Percentiles rank a stretch among this genome's conserved stretches.
Evolutionary conservation across 371 early-diverging fungal species (phyloP).

Genomic region (Basidiobolus meristosporus): DNA sequence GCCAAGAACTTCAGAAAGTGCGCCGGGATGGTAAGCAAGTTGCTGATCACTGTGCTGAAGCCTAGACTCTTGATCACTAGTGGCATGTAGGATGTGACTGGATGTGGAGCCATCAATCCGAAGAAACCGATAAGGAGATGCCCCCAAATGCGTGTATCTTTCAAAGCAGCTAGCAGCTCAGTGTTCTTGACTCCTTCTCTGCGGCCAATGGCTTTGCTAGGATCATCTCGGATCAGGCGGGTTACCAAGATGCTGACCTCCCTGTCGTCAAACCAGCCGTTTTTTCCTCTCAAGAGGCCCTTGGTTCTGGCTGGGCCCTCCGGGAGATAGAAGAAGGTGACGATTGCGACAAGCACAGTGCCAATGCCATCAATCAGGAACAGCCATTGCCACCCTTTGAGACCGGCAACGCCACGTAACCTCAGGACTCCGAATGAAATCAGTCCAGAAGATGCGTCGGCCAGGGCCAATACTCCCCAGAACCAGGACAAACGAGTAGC

Average conservation of each 20-base stretch:
- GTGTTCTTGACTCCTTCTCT: constrained; percentile 14
- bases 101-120: constrained; percentile 16
- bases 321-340: constrained; percentile 20
- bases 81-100: constrained; percentile 20
- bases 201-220: constrained; percentile 18
- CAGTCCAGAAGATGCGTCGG: constrained; percentile 56
- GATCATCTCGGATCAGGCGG: constrained; percentile 25
- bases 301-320: constrained; percentile 13
- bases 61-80: constrained; percentile 22
- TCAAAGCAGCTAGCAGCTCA: constrained; percentile 14
- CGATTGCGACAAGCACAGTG: constrained; percentile 1
- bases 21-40: constrained; percentile 24
- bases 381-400: constrained; percentile 33
- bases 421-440: constrained; percentile 25
- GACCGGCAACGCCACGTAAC: constrained; percentile 23
- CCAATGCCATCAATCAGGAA: constrained; percentile 4
- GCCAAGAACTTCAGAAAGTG: constrained; percentile 16
- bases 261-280: constrained; percentile 15
- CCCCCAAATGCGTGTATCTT: constrained; percentile 18
- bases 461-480: constrained; percentile 33
- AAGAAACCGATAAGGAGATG: constrained; percentile 15
- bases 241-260: constrained; percentile 24
- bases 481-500: constrained; percentile 32
- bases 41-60: constrained; percentile 18
- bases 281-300: constrained; percentile 13